Evolutionary conservation across 2,329 filamentous ascomycete genomes (phyloP), one percentile per base, ranked within the genome.

Genomic region (Colletotrichum orchidophilum): DNA sequence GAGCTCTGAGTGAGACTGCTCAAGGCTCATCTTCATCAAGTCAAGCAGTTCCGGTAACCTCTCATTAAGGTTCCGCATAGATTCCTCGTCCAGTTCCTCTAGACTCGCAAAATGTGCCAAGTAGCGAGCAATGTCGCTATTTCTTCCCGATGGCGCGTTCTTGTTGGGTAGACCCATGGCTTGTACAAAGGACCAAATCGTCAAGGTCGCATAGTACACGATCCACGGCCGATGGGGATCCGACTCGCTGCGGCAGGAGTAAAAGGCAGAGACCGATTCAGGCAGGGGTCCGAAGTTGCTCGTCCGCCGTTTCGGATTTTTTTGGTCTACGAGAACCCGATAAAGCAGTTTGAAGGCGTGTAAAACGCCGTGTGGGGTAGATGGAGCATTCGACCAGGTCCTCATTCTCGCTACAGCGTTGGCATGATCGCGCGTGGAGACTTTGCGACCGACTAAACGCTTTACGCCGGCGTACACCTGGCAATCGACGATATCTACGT

Each of bases 171-270:
- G 63, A 2, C 94, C 93, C 15, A 96, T 82, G 0, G 95, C 94
- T 76, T 91, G 94, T 3, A 94, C 94, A 77, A 96, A 97, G 3
- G 90, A 93, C 94, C 94, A 97, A 12, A 97, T 94, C 59, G 94
- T 93, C 63, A 97, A 84, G 0, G 92, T 90, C 0, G 95, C 93
- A 75, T 96, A 96, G 82, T 97, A 97, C 78, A 97, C 87, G 53
- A 97, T 93, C 94, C 95, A 97, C 0, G 95, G 94, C 29, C 94
- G 88, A 75, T 97, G 96, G 26, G 96, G 90, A 29, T 97, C 89
- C 33, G 92, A 90, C 77, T 97, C 95, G 74, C 92, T 91, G 39
- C 92, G 89, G 13, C 94, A 92, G 1, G 90, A 92, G 80, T 97
- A 97, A 21, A 87, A 81, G 4, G 76, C 74, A 13, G 77, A 82